Evolutionary conservation across 106 monocot genomes (phyloP), one percentile per base, ranked within the genome.

Genomic region (Ottelia alismoides): DNA sequence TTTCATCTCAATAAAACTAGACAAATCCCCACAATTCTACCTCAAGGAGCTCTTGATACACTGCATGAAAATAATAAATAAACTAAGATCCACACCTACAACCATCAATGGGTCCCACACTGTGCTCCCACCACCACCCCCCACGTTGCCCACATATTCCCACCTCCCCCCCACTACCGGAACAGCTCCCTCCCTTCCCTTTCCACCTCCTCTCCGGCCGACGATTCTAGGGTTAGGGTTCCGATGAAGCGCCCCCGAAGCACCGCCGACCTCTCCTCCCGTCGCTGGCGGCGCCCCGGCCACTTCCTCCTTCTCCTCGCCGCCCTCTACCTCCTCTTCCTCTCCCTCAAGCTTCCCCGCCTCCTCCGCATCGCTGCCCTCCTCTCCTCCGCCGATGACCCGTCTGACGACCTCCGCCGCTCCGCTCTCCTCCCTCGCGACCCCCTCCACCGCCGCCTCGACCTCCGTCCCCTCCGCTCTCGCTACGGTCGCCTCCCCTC

Each of bases 251-350:
- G 60, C 28, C 51, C 58, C 25, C 51, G 51, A 30, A 69, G 52
- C 60, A 53, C 10, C 51, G 19, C 27, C 27, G 68, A 60, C 17
- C 35, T 52, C 51, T 11, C 18, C 40, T 27, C 51, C 14, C 25
- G 26, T 35, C 17, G 50, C 45, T 22, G 70, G 10, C 52, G 78
- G 65, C 60, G 67, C 26, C 69, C 70, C 24, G 58, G 60, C 24
- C 70, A 61, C 31, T 60, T 62, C 43, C 20, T 71, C 45, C 64
- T 92, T 20, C 12, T 72, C 26, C 74, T 52, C 27, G 72, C 57
- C 2, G 61, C 49, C 11, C 21, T 83, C 31, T 83, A 88, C 76
- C 63, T 88, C 2, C 51, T 88, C 23, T 74, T 82, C 57, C 62
- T 79, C 59, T 56, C 82, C 31, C 20, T 77, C 64, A 74, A 77